Base-by-base conservation (phyloP, 2,329 filamentous ascomycete genomes). In the Trichophyton verrucosum region DNA sequence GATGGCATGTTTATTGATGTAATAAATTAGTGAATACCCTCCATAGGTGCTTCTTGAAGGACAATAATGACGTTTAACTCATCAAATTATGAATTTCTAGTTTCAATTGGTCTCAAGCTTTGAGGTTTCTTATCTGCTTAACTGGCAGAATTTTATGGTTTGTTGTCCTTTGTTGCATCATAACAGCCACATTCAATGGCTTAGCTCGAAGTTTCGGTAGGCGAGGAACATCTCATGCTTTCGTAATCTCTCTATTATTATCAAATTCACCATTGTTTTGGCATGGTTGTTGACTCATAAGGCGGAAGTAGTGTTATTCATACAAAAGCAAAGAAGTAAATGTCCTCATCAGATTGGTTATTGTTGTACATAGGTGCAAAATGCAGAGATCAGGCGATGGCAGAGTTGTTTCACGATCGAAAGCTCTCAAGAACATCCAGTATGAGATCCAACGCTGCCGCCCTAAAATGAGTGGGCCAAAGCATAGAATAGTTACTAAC, bases 1-100 rank as follows among this genome's bases (percentile, higher is more conserved):
- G 73, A 70, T 65, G 62, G 67, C 24, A 57, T 67, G 61, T 72
- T 67, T 68, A 73, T 73, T 13, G 33, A 64, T 22, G 62, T 62
- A 8, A 60, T 62, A 24, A 51, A 46, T 22, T 60, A 63, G 27
- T 11, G 38, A 46, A 64, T 62, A 61, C 60, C 60, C 3, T 40
- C 47, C n/a, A 61, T 60, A 24, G 63, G 58, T 36, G 64, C 62
- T 24, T 20, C 44, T 51, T 30, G 57, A 46, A 51, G 22, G 60
- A 64, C 6, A 61, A 36, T 22, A 36, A 11, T 65, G 63, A 60
- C 64, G 60, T 0, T 63, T 61, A 63, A 40, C 57, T 9, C 57
- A 1, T 33, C 13, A 2, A 17, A 11, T 8, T 27, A n/a, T 59
- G 13, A 59, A 40, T 38, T 30, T 5, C 8, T 20, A 9, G 4